These are phyloP conservation scores for Naegleria lovaniensis DNA, from an alignment of 208 protist genomes.

Conservation along the genomic window DNA sequence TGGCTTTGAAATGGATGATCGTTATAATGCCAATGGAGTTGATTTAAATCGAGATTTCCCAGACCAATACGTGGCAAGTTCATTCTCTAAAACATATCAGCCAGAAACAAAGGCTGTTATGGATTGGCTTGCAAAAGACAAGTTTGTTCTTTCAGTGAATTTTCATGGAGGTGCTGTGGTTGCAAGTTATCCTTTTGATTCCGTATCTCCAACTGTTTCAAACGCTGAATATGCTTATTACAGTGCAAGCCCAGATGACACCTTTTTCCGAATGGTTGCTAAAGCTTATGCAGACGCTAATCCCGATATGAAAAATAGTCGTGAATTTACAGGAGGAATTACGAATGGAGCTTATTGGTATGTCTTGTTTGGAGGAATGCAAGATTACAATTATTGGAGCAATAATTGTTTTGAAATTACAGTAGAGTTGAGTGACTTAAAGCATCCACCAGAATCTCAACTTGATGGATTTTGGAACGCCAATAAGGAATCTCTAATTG, in stretches of 20 bases:
- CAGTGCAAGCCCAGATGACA: constrained; percentile 10
- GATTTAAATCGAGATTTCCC: constrained; percentile 31
- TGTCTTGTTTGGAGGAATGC: constrained; percentile 24
- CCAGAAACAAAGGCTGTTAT: not conserved
- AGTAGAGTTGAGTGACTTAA: not conserved
- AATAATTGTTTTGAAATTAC: not conserved
- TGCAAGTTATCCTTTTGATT: constrained; percentile 22
- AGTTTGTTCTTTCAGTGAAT: not conserved
- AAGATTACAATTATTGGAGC: not conserved
- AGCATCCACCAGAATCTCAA: not conserved
- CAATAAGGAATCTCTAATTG: not conserved
- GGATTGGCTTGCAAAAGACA: not conserved
- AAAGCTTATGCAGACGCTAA: not conserved
- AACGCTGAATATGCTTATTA: not conserved
- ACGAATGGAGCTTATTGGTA: constrained; percentile 31
- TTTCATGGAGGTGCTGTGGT: constrained; percentile 1
- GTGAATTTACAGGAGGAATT: not conserved
- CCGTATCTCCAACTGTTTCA: not conserved
- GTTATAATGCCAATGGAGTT: constrained; percentile 20
- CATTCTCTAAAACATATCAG: not conserved
- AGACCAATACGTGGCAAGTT: not conserved
- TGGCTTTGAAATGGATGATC: not conserved
- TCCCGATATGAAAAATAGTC: not conserved
- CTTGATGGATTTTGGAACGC: not conserved
- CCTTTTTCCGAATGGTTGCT: not conserved